Evolutionary conservation across 352 stramenopile genomes (phyloP).

Genomic region (Pythium apleroticum): DNA sequence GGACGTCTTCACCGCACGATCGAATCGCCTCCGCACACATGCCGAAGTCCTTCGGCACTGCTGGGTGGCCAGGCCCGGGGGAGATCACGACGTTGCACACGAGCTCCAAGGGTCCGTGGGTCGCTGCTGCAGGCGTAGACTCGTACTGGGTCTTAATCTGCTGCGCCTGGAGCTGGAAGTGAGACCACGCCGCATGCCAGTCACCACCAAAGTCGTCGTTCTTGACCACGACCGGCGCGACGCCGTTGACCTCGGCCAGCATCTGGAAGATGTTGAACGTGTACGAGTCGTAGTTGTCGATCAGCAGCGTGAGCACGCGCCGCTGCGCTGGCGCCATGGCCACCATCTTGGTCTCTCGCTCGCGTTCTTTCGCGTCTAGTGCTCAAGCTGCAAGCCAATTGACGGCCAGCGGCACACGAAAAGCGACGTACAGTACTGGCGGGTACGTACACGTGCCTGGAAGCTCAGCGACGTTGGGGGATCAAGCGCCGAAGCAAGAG

Average conservation of each 20-base stretch:
- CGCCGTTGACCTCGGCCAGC: constrained; percentile 89
- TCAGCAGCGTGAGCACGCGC: constrained; percentile 80
- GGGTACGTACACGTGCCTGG: neutral
- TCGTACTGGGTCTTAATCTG: constrained; percentile 15
- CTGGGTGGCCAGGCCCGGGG: constrained; percentile 90
- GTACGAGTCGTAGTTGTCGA: constrained; percentile 99
- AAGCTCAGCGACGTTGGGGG: neutral
- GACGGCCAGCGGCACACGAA: neutral
- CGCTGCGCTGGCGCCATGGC: constrained; percentile 26
- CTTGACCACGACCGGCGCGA: constrained; percentile 87
- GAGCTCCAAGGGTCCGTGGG: constrained; percentile 10
- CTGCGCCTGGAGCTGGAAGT: constrained; percentile 48
- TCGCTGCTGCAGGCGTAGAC: neutral
- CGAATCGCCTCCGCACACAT: constrained; percentile 84
- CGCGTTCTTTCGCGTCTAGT: neutral
- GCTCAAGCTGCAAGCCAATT: neutral
- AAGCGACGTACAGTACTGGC: neutral
- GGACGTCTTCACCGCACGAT: constrained; percentile 39
- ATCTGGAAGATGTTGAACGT: constrained; percentile 97
- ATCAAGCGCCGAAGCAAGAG: neutral
- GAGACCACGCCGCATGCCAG: constrained; percentile 55
- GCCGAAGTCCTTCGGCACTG: constrained; percentile 77
- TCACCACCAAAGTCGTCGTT: constrained; percentile 90
- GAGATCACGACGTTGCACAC: constrained; percentile 88
- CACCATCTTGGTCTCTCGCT: constrained; percentile 21